A percentile compares a stretch with the other conserved stretches of the same genome.
phyloP scores from a whole-genome alignment of 2,329 filamentous ascomycete species.

The Trichophyton benhamiae region DNA sequence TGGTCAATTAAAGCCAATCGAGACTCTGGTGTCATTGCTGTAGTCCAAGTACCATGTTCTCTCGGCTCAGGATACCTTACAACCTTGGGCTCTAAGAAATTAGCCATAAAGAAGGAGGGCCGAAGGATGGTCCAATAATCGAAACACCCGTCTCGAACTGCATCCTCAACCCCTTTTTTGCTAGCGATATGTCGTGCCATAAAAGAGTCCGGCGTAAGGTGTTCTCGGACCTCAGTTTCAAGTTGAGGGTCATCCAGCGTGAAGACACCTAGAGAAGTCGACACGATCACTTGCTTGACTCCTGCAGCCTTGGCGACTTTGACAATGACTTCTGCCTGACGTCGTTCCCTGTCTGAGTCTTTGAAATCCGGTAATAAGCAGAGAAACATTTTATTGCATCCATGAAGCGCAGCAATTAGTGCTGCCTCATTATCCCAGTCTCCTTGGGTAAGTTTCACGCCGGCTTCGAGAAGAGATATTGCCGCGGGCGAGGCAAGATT shows the following conservation, averaged over 20 bases:
- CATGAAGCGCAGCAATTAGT: not conserved
- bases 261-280: not conserved
- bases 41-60: not conserved
- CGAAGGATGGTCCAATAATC: not conserved
- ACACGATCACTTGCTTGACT: not conserved
- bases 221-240: not conserved
- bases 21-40: not conserved
- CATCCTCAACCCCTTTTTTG: not conserved
- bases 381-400: not conserved
- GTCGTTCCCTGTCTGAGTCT: not conserved
- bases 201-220: not conserved
- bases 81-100: not conserved
- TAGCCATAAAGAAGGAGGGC: not conserved
- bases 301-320: not conserved
- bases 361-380: not conserved
- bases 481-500: not conserved
- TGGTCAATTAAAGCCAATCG: conserved; percentile 7
- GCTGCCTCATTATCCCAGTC: not conserved
- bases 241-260: not conserved
- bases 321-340: not conserved
- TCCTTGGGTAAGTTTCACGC: not conserved
- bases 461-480: not conserved
- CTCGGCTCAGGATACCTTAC: not conserved
- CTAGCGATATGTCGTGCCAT: not conserved
- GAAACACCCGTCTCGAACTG: not conserved